Evolutionary conservation across 2,329 filamentous ascomycete genomes (phyloP).

Genomic region (Pleoardoris graminearum): DNA sequence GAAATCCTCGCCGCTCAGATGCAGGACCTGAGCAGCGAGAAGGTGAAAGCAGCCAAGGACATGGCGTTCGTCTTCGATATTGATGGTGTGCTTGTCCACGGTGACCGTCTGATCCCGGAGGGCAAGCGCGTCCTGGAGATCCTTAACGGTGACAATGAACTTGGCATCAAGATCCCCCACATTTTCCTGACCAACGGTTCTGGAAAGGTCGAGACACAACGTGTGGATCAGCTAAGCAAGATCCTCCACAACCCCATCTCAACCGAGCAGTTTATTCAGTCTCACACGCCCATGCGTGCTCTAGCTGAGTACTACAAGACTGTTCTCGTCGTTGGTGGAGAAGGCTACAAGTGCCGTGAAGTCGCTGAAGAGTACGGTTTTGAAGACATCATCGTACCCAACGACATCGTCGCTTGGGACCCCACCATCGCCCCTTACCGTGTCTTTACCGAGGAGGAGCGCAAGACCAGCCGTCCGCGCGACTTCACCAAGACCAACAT

Average conservation of each 20-base stretch:
- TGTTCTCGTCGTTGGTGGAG: constrained; percentile 74
- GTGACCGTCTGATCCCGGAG: constrained; percentile 70
- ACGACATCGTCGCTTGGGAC: constrained; percentile 73
- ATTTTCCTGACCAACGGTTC: constrained; percentile 77
- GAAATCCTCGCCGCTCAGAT: constrained; percentile 72
- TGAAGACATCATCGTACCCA: constrained; percentile 72
- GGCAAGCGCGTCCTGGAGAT: constrained; percentile 69
- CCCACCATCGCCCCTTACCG: constrained; percentile 70
- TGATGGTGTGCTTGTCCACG: constrained; percentile 75
- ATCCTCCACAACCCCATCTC: constrained; percentile 68
- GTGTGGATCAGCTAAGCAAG: constrained; percentile 67
- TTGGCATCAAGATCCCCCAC: constrained; percentile 76
- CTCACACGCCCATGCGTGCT: constrained; percentile 76
- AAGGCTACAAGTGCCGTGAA: constrained; percentile 73
- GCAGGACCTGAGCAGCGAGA: constrained; percentile 67
- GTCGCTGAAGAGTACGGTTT: constrained; percentile 75
- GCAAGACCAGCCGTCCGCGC: constrained; percentile 66
- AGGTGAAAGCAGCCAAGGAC: constrained; percentile 71
- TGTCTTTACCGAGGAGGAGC: constrained; percentile 69
- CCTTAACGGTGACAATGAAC: constrained; percentile 74
- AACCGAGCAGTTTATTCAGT: constrained; percentile 76
- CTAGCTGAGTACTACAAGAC: constrained; percentile 76
- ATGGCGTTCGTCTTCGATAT: constrained; percentile 83
- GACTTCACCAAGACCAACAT: constrained; percentile 75
- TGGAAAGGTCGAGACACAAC: constrained; percentile 68